phyloP scores from a whole-genome alignment of 192 early-diverging fungal species.

The Podila minutissima region DNA sequence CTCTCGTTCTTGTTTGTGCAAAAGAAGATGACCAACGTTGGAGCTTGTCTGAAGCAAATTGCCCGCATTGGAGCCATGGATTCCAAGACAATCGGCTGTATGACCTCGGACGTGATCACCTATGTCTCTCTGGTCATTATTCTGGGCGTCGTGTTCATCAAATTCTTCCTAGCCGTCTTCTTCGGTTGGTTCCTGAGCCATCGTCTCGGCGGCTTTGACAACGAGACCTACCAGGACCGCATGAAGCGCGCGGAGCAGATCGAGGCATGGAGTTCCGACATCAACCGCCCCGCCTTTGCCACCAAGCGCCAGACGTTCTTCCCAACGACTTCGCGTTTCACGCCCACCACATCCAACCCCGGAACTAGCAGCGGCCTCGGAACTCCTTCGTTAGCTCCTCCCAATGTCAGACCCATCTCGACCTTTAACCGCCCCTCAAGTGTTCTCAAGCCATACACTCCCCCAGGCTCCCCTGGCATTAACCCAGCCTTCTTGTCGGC shows the following conservation, averaged over 20 bases:
- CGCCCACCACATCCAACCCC: constrained; percentile 8
- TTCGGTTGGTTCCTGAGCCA: constrained; percentile 87
- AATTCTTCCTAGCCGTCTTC: constrained; percentile 79
- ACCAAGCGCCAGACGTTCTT: constrained; percentile 39
- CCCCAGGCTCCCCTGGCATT: constrained; percentile 36
- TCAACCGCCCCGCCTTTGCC: constrained; percentile 59
- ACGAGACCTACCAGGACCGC: constrained; percentile 71
- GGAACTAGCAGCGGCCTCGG: constrained; percentile 7
- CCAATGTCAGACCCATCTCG: constrained; percentile 25
- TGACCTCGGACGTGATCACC: constrained; percentile 78
- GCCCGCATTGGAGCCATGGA: constrained; percentile 83
- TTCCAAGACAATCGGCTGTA: constrained; percentile 80
- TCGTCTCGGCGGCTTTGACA: constrained; percentile 77
- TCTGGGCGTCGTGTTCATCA: constrained; percentile 70
- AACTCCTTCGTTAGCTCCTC: constrained; percentile 15
- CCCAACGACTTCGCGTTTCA: constrained; percentile 39
- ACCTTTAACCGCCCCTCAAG: constrained; percentile 36
- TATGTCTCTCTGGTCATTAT: constrained; percentile 79
- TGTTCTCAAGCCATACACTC: constrained; percentile 40
- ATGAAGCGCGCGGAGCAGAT: constrained; percentile 76
- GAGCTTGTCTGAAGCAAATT: constrained; percentile 76
- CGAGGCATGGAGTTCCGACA: constrained; percentile 80
- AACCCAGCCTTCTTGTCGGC: constrained; percentile 42
- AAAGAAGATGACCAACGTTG: constrained; percentile 56
- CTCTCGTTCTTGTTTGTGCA: constrained; percentile 46